Evolutionary conservation across 768 basidiomycete species (phyloP), one percentile per base, ranked within the genome.

Genomic region (Austroboletus eburneus): DNA sequence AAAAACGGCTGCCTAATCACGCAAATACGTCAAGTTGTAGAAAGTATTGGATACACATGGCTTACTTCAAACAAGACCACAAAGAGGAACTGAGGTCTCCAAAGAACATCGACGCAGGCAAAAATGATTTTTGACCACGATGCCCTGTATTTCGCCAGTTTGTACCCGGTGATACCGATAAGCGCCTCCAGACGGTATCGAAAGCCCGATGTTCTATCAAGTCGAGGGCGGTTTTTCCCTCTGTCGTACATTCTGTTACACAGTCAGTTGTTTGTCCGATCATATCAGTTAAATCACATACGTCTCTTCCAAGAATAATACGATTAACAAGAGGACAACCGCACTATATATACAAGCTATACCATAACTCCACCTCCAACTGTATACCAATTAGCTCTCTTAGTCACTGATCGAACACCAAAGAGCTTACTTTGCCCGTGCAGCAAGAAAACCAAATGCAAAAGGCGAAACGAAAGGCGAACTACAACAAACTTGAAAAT

Each of bases 321-420:
- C 60, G 40, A 80, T 76, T 16, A 79, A 54, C 1, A 56, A 33
- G n/a, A 79, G 59, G 20, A 80, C 72, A n/a, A 76, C 45, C 3
- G 58, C 68, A 32, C 66, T 59, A 54, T 78, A 80, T 9, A 78
- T 72, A 16, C 70, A 72, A 0, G 69, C 78, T 50, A 77, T 72
- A 17, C 74, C 75, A 48, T 79, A 79, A n/a, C 74, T 65, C 76
- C 77, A 78, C 25, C 74, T 58, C 71, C 71, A 78, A 43, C 70
- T 74, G 38, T 5, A 22, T 5, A 22, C 1, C 16, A 1, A 39
- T 58, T 14, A 61, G 27, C 16, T 25, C 29, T 7, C 22, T 14
- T 17, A 4, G 24, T 23, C 23, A 3, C 23, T n/a, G n/a, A n/a
- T 18, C 17, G 30, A 10, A 23, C 12, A 21, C 2, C 13, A 27